Conservation (phyloP, 2,329 filamentous ascomycete genomes). For the Paraphaeosphaeria minitans region DNA sequence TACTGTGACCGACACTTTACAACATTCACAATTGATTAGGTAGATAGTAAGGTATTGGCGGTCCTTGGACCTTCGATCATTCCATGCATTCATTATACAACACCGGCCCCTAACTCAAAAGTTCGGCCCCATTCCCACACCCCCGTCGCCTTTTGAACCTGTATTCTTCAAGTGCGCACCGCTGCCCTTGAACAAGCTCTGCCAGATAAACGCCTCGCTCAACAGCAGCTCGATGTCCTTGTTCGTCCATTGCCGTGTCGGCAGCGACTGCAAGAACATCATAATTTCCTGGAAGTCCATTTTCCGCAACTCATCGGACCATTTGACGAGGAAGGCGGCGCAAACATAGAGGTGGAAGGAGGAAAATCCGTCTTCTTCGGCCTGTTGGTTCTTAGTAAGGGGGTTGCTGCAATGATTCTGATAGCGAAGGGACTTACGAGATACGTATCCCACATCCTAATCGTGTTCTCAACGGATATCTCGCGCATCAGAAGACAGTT, state of each 20-base stretch:
- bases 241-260: conserved; percentile 93
- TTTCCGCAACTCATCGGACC: conserved; percentile 90
- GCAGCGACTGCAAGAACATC: conserved; percentile 97
- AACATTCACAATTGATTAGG: background rate
- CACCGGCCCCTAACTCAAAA: conserved; percentile 25
- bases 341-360: conserved; percentile 99
- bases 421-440: conserved; percentile 65
- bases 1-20: background rate
- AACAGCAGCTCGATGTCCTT: conserved; percentile 96
- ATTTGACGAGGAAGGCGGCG: conserved; percentile 96
- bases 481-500: conserved; percentile 98
- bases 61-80: background rate
- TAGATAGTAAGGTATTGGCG: background rate
- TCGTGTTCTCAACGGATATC: conserved; percentile 93
- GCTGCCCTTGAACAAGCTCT: conserved; percentile 93
- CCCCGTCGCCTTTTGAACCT: conserved; percentile 35
- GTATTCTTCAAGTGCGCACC: conserved; percentile 74
- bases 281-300: conserved; percentile 99
- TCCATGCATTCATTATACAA: conserved; percentile 7
- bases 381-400: conserved; percentile 58
- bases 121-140: conserved; percentile 48
- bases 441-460: conserved; percentile 99
- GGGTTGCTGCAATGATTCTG: background rate
- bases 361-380: conserved; percentile 97
- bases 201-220: conserved; percentile 98